Percentiles rank a stretch among this genome's conserved stretches.
phyloP scores from a whole-genome alignment of 192 early-diverging fungal genomes.

The Mortierella alpina region DNA sequence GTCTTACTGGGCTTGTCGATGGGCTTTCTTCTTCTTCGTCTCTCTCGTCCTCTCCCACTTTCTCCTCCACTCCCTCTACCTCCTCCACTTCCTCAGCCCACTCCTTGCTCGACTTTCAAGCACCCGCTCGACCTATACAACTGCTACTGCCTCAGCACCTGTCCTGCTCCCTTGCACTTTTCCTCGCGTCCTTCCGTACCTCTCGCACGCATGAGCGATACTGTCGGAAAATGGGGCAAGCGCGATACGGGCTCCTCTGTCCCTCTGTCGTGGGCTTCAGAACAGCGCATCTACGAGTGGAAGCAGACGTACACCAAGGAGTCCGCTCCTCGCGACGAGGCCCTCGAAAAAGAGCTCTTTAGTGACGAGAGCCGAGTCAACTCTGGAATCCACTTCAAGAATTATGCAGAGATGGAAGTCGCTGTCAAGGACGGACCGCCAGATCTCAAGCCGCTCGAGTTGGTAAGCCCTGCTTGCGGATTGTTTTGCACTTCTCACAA shows the following conservation, averaged over 20 bases:
- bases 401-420: constrained; percentile 80
- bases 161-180: not conserved
- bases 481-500: not conserved
- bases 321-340: constrained; percentile 67
- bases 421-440: constrained; percentile 66
- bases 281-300: constrained; percentile 62
- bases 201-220: not conserved
- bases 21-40: not conserved
- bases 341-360: constrained; percentile 73
- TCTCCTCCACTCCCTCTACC: not conserved
- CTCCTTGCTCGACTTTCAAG: not conserved
- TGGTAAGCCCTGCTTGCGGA: constrained; percentile 28
- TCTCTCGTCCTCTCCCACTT: not conserved
- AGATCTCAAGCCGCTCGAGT: constrained; percentile 59
- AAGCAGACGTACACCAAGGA: constrained; percentile 65
- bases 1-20: not conserved
- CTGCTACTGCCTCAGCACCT: not conserved
- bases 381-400: constrained; percentile 82
- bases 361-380: constrained; percentile 66
- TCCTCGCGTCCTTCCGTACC: not conserved
- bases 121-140: not conserved
- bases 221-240: constrained; percentile 34
- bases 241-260: constrained; percentile 45
- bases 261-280: constrained; percentile 54
- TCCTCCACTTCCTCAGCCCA: not conserved